Conservation (phyloP, 2,329 filamentous ascomycete genomes). For the Diaporthe ilicicola region DNA sequence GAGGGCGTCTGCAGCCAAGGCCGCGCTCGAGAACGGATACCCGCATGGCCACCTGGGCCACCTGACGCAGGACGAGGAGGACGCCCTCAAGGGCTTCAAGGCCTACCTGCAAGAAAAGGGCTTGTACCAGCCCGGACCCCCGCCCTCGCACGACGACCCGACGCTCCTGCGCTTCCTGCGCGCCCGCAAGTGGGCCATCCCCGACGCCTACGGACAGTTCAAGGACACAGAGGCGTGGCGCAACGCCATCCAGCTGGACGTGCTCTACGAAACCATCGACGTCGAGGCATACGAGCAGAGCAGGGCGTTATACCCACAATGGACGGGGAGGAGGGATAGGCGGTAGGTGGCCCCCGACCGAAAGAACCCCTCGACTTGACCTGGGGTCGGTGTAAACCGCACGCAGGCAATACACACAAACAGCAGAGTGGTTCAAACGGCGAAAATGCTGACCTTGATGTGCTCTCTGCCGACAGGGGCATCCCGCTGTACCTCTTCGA, state of each 20-base stretch:
- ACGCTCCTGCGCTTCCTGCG: conserved; percentile 84
- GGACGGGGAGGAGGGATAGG: conserved; percentile 89
- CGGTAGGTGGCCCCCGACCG: conserved; percentile 40
- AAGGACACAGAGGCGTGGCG: conserved; percentile 90
- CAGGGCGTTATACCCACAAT: conserved; percentile 87
- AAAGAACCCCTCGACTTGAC: too few relatives aligned
- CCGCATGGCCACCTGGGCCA: conserved; percentile 84
- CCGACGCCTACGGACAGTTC: conserved; percentile 85
- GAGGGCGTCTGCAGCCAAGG: conserved; percentile 31
- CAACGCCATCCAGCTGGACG: conserved; percentile 77
- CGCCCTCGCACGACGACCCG: conserved; percentile 75
- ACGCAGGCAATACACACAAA: background rate
- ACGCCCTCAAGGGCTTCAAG: conserved; percentile 78
- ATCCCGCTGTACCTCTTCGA: conserved; percentile 94
- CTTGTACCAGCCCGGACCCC: conserved; percentile 65
- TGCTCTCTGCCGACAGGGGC: conserved; percentile 61
- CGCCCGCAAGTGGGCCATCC: conserved; percentile 80
- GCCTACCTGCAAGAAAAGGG: conserved; percentile 69
- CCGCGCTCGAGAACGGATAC: conserved; percentile 57
- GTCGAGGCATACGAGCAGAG: conserved; percentile 84
- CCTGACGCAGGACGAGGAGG: conserved; percentile 73
- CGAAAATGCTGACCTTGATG: background rate
- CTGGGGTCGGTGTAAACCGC: conserved; percentile 4
- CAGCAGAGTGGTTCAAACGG: background rate
- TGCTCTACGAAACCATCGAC: conserved; percentile 87